Evolutionary conservation across 192 early-diverging fungal species (phyloP), one percentile per base, ranked within the genome.

Genomic region (Coemansia sp.): DNA sequence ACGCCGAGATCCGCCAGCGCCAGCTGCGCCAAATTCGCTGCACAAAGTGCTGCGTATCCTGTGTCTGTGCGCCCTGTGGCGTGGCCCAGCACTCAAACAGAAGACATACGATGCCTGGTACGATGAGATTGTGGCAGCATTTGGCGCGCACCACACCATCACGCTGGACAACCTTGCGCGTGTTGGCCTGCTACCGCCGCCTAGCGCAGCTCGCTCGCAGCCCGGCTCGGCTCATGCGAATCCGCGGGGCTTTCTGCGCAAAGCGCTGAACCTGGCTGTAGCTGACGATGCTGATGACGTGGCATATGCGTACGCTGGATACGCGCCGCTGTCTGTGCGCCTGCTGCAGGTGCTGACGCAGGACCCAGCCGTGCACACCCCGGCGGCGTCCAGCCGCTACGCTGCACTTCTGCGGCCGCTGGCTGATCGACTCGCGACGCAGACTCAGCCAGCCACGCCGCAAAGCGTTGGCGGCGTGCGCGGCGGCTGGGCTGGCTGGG

Each of bases 301-400:
- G 2, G 86, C 90, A 0, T 98, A 94, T 67, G 94, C 97, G 14
- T 96, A 95, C 70, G 93, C 92, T 4, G 97, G 97, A 14, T 98
- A 93, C 76, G 97, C 94, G 10, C 97, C 97, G 4, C 65, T 96
- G 24, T 87, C 86, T 25, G 84, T 97, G n/a, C 88, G 97, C 32
- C 81, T 98, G 32, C 76, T 98, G 29, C 94, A 98, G 69, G 88
- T 86, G 49, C 87, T 92, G 12, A 70, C 84, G 25, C 77, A 69
- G 37, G 85, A 79, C 61, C 76, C 56, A 11, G 70, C 66, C 10
- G 79, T 73, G 54, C 79, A 65, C 55, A 60, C 64, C 3, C 50
- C 61, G 29, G 64, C 45, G 12, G 37, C 67, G 27, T 65, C 75
- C 9, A 72, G 70, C 63, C 57, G 76, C 64, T 72, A 76, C 66